Evolutionary conservation across 495 filamentous ascomycete species (phyloP).

Genomic region (Bryoglossum gracile): DNA sequence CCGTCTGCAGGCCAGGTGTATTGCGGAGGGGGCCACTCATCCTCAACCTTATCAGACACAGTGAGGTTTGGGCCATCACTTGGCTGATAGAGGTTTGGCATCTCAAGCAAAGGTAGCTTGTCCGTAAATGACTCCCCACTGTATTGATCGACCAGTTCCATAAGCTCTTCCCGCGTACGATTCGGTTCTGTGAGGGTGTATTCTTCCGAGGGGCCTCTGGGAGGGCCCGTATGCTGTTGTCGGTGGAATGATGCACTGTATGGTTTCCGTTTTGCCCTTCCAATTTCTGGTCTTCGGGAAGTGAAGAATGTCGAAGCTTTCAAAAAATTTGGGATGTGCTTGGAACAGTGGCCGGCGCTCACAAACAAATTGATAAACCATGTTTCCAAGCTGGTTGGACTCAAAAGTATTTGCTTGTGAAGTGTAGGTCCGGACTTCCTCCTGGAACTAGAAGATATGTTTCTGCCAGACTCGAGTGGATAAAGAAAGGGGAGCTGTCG

Average conservation of each 20-base stretch:
- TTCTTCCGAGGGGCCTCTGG: background rate
- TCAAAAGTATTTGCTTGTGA: constrained; percentile 4
- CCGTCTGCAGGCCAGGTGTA: constrained; percentile 33
- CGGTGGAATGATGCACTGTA: constrained; percentile 2
- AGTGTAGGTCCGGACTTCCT: background rate
- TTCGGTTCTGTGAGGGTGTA: constrained; percentile 5
- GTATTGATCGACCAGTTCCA: constrained; percentile 42
- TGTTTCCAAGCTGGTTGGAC: constrained; percentile 29
- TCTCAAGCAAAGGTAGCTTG: constrained; percentile 36
- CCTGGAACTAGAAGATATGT: background rate
- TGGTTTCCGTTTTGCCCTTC: background rate
- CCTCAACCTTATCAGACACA: constrained; percentile 37
- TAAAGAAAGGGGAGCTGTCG: constrained; percentile 37
- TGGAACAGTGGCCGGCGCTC: constrained; percentile 52
- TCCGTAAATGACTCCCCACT: constrained; percentile 39
- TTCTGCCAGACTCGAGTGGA: constrained; percentile 19
- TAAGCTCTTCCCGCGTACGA: constrained; percentile 32
- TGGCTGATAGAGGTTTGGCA: constrained; percentile 33
- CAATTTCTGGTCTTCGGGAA: constrained; percentile 6
- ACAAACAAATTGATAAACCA: constrained; percentile 61
- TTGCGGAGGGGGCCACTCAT: constrained; percentile 37
- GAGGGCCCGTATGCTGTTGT: constrained; percentile 5
- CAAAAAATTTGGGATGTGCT: constrained; percentile 34
- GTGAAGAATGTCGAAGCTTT: constrained; percentile 6
- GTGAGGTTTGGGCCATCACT: constrained; percentile 35